A percentile compares a stretch with the other conserved stretches of the same genome.
Conservation (phyloP, 495 filamentous ascomycete species). For the Penicilliopsis zonata region DNA sequence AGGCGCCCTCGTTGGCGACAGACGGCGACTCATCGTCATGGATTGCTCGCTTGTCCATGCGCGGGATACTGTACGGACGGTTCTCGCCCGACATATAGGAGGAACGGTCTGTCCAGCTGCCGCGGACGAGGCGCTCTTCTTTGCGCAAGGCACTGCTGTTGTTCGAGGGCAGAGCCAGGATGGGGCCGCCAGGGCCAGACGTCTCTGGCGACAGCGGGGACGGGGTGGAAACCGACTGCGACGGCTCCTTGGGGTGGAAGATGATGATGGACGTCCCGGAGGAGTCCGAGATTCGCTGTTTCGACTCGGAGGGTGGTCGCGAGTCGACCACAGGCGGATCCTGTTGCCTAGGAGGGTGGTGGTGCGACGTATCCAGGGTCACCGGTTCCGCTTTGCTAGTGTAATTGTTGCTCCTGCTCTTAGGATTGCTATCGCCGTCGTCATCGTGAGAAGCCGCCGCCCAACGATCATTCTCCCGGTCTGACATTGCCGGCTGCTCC, state of each 20-base stretch:
- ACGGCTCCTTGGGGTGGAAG: constrained; percentile 3
- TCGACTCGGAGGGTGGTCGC: constrained; percentile 1
- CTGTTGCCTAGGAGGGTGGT: constrained; percentile 9
- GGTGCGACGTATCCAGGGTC: constrained; percentile 12
- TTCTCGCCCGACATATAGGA: constrained; percentile 29
- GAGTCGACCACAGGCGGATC: constrained; percentile 1
- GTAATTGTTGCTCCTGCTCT: constrained; percentile 11
- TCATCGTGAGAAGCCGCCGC: constrained; percentile 27
- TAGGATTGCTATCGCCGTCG: constrained; percentile 13
- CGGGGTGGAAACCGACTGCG: no score
- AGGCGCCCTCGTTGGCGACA: constrained; percentile 22
- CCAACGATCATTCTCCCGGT: no score
- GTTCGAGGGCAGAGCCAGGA: constrained; percentile 15
- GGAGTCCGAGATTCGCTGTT: constrained; percentile 7
- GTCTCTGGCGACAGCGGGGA: constrained; percentile 8
- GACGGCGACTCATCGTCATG: constrained; percentile 12
- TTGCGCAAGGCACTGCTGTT: constrained; percentile 16
- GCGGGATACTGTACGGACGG: constrained; percentile 12
- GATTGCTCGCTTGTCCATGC: constrained; percentile 18
- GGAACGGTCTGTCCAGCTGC: constrained; percentile 27
- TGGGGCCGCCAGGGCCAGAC: constrained; percentile 11
- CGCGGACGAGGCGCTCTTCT: constrained; percentile 22
- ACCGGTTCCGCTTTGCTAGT: constrained; percentile 10
- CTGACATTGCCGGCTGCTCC: constrained; percentile 29
- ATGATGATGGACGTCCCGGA: constrained; percentile 4